Base-by-base conservation (phyloP, 2,329 filamentous ascomycete species). In the Alternaria sp. region DNA sequence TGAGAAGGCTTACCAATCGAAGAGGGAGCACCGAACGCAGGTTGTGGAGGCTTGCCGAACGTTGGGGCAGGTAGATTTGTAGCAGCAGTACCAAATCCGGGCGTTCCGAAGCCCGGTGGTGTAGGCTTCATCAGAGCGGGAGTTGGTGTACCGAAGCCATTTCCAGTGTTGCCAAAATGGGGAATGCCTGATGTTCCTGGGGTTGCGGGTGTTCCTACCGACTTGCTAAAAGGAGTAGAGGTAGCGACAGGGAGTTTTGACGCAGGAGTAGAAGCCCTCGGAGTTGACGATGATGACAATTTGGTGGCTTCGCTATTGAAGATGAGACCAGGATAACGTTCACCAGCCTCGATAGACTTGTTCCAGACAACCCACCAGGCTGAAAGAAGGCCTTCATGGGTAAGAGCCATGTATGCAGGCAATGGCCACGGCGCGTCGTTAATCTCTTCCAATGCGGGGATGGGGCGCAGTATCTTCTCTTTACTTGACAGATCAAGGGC, bases 351-450 rank as follows among this genome's bases (percentile, higher is more conserved):
- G 61, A 99, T 88, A 2, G 94, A 93, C 40, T 96, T 92, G 34
- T 90, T 87, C 78, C 97, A 97, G 21, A 98, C 85, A 41, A 98
- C 80, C 92, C 94, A 97, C 93, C 94, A 99, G 11, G 88, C 85
- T 44, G 87, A 88, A 14, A 99, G 81, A 9, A 96, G 80, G 63
- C 95, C 95, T 71, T 97, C 92, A 65, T 97, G 89, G 60, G 96
- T 98, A 14, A 99, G 81, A 29, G 92, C 84, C 83, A 95, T 89
- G 40, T 97, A 82, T 10, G 89, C 92, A 5, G 95, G 95, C 8
- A 98, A 79, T 11, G 95, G 94, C 1, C 87, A 88, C 0, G 89
- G 84, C 4, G 93, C 96, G 69, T 93, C 86, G 31, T 90, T 85
- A 45, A 96, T 87, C 71, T 96, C 90, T 62, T 86, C 87, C 62